Evolutionary conservation across 306 rosid genomes (phyloP), one percentile per base, ranked within the genome.

Genomic region (Citrullus mucosospermus): DNA sequence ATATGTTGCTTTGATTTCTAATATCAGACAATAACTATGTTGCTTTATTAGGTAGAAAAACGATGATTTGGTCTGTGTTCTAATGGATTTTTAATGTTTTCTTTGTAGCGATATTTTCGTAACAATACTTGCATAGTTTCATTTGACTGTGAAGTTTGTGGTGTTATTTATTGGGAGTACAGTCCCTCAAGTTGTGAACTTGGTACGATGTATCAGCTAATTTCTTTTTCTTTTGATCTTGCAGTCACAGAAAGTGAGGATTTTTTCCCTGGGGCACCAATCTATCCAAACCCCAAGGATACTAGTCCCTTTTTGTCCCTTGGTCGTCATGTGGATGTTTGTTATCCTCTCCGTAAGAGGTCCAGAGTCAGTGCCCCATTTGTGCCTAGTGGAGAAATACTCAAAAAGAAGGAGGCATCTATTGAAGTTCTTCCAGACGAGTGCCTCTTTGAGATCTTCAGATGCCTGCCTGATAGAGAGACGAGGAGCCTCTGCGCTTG

Each of bases 381-480:
- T 81, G 86, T 89, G 50, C 72, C 90, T 85, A 25, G 71, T 20
- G 87, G 86, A 85, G 88, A 81, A 43, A 84, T 79, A 85, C 68
- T 91, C 78, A 86, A 85, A 90, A 90, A 90, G 93, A 87, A 56
- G 84, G 79, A 85, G 80, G 79, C 86, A 62, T 88, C 97, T 32
- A 86, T 96, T 39, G 97, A 92, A 78, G 80, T 89, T 79, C 81
- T 96, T 77, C 99, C 99, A 1, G 98, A 96, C 66, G 99, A 91
- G 46, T 96, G 99, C 80, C 91, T 96, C 75, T 92, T 92, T 71
- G 99, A 96, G 88, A 89, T 96, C 82, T 89, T 96, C 78, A 90
- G 91, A 55, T 89, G 98, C 83, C 83, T 96, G 87, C 91, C 97
- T 46, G 90, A 82, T 11, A 92, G 93, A 41, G 89, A 88, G 85